These are phyloP conservation scores for Saccharomycopsis sp. DNA, from an alignment of 805 yeast species.

Conservation along the genomic window DNA sequence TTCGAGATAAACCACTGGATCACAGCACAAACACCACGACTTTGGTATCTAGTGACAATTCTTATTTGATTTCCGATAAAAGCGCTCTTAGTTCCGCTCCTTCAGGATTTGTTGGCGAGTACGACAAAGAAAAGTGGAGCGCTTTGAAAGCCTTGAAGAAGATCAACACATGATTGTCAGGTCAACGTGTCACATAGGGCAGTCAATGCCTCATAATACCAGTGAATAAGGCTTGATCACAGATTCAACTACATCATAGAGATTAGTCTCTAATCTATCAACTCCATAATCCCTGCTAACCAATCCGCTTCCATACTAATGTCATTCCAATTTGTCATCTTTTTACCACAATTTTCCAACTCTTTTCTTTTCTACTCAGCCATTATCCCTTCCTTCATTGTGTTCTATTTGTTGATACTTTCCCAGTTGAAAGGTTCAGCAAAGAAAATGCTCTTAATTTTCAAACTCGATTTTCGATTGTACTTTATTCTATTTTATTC, in stretches of 20 bases:
- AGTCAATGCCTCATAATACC: too few species aligned
- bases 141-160: neutral
- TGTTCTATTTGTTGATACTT: neutral
- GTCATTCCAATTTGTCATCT: too few species aligned
- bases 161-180: neutral
- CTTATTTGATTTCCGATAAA: conserved; percentile 8
- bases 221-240: too few species aligned
- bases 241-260: neutral
- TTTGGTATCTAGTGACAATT: conserved; percentile 4
- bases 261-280: neutral
- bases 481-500: too few species aligned
- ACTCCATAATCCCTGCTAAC: too few species aligned
- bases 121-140: conserved; percentile 16
- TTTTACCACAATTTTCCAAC: too few species aligned
- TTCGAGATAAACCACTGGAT: neutral
- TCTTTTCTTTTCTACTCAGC: neutral
- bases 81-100: conserved; percentile 5
- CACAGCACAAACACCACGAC: neutral
- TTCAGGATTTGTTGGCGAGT: conserved; percentile 16
- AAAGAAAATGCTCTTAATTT: neutral
- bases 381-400: neutral
- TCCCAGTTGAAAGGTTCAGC: neutral
- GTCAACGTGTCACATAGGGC: too few species aligned
- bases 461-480: neutral
- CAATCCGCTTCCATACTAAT: too few species aligned